Evolutionary conservation across 345 rosid species (phyloP).

Genomic region (Eucalyptus cladocalyx): DNA sequence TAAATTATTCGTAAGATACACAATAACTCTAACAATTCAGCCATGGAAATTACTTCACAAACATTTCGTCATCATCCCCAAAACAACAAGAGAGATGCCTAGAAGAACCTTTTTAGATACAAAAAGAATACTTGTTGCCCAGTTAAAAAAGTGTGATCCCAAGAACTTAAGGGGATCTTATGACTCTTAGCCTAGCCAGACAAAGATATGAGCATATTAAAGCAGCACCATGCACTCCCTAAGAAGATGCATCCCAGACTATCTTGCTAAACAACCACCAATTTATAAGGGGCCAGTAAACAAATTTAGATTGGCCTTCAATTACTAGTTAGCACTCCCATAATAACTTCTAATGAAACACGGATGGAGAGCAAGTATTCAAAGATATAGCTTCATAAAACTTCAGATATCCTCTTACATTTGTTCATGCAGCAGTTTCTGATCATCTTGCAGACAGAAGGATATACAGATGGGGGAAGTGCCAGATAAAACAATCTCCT

Average conservation of each 20-base stretch:
- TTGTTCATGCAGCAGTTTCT: conserved; percentile 69
- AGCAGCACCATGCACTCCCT: neutral
- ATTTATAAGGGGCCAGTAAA: neutral
- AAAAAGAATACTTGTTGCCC: neutral
- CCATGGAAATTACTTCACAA: neutral
- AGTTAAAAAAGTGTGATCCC: neutral
- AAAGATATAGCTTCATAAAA: neutral
- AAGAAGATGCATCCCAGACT: neutral
- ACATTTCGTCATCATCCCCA: neutral
- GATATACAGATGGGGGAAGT: conserved; percentile 96
- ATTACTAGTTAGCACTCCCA: neutral
- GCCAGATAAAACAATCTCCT: conserved; percentile 91
- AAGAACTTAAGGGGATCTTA: neutral
- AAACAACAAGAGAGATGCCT: neutral
- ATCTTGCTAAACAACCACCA: neutral
- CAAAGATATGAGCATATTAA: neutral
- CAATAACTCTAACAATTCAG: neutral
- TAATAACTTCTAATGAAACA: neutral
- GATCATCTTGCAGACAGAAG: conserved; percentile 90
- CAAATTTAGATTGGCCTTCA: neutral
- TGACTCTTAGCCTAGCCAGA: neutral
- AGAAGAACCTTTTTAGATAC: neutral
- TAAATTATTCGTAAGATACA: neutral
- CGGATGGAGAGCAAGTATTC: neutral
- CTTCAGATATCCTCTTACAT: conserved; percentile 31